Conservation (phyloP, 73 alveolate genomes). For the Tetrahymena malaccensis region DNA sequence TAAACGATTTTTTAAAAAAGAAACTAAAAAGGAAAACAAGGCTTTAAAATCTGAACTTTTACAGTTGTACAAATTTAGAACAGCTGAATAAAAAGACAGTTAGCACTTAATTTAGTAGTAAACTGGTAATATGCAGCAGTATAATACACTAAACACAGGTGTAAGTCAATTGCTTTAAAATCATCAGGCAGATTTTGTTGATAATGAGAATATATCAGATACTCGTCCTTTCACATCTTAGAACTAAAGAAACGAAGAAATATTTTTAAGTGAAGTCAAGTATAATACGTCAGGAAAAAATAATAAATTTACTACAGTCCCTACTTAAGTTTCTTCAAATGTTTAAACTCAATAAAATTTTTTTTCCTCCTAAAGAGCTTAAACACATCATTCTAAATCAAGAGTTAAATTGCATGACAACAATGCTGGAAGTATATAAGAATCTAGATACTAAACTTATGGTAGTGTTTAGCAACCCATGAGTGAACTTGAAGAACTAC, state of each 20-base stretch:
- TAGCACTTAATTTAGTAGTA: neutral
- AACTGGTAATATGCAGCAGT: neutral
- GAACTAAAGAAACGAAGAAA: constrained; percentile 7
- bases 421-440: neutral
- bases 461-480: neutral
- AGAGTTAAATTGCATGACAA: neutral
- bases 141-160: neutral
- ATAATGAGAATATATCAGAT: neutral
- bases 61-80: constrained; percentile 18
- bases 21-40: constrained; percentile 35
- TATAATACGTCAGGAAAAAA: neutral
- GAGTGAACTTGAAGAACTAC: neutral
- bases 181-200: neutral
- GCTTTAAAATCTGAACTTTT: constrained; percentile 36
- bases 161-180: neutral
- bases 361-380: neutral
- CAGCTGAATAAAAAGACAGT: constrained; percentile 1
- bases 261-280: neutral
- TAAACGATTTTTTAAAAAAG: neutral
- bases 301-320: neutral
- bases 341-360: neutral
- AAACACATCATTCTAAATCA: neutral
- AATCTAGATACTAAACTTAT: neutral
- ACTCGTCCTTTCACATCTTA: neutral
- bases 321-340: neutral